Evolutionary conservation across 2,329 filamentous ascomycete genomes (phyloP), one percentile per base, ranked within the genome.

Genomic region (Stagonosporopsis rhizophila): DNA sequence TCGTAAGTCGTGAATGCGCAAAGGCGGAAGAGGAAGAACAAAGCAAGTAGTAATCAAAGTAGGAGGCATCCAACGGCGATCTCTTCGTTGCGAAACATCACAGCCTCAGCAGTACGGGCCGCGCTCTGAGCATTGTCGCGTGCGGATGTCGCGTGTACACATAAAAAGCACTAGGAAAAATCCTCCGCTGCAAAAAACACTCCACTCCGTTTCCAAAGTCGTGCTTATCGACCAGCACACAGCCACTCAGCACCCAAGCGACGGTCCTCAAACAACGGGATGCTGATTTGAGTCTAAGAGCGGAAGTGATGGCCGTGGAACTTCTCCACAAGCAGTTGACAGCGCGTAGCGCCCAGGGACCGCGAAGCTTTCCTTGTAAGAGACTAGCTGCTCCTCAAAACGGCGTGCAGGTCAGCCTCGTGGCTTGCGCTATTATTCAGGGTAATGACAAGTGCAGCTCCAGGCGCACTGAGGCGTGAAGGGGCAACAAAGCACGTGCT

Each of bases 241-340:
- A 37, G 51, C 32, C 47, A 44, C 44, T 37, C 45, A 27, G 7
- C 47, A 44, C 39, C 41, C 38, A 34, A 28, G 23, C 39, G 28
- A 41, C 46, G 14, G n/a, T 25, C 32, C 15, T 45, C 41, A 45
- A 40, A 50, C 38, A 37, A 45, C 35, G 34, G 44, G 32, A 44
- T 38, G 32, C 44, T 17, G 22, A 20, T 47, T 51, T 40, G 23
- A 44, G 42, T n/a, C 37, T 39, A 11, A 50, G 47, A 40, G n/a
- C 47, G 46, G 56, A 53, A 55, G 41, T 44, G 41, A 47, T 40
- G 50, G 49, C 55, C 35, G 14, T 32, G 32, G 20, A 38, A 40
- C 20, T 39, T 45, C 52, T 54, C 50, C 58, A 56, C 58, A 46
- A 17, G 44, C 41, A 38, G 41, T 38, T 53, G 51, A 53, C 44